phyloP scores from a whole-genome alignment of 495 filamentous ascomycete species.

The Rhypophila decipiens region DNA sequence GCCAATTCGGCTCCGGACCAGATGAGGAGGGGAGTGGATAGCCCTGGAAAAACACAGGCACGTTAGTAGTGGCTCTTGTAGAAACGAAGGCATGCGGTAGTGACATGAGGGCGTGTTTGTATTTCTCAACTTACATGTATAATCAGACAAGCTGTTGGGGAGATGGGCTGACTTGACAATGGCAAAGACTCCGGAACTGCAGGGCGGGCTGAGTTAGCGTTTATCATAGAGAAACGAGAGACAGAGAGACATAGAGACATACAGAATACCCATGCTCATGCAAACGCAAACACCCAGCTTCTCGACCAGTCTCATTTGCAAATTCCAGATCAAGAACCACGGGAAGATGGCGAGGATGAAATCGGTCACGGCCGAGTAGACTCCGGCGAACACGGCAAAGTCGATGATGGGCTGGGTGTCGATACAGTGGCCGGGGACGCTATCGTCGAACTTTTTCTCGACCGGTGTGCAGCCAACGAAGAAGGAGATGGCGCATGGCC shows the following conservation, averaged over 20 bases:
- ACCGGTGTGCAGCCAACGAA: neutral
- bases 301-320: neutral
- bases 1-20: neutral
- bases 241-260: too few species aligned
- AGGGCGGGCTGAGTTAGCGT: neutral
- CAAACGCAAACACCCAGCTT: neutral
- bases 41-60: neutral
- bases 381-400: neutral
- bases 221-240: neutral
- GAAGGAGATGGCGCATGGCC: constrained; percentile 1
- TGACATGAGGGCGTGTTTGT: too few species aligned
- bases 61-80: neutral
- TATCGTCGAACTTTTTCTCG: neutral
- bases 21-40: neutral
- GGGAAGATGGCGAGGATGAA: constrained; percentile 1
- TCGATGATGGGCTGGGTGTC: neutral
- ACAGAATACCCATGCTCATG: neutral
- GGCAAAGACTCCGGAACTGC: neutral
- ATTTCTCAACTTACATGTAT: neutral
- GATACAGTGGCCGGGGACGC: neutral
- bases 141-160: neutral
- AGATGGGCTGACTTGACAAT: neutral
- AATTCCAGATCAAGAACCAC: neutral
- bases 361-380: neutral
- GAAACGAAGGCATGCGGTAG: too few species aligned